Evolutionary conservation across 2,329 filamentous ascomycete species (phyloP).

Genomic region (Stachybotrys elegans): DNA sequence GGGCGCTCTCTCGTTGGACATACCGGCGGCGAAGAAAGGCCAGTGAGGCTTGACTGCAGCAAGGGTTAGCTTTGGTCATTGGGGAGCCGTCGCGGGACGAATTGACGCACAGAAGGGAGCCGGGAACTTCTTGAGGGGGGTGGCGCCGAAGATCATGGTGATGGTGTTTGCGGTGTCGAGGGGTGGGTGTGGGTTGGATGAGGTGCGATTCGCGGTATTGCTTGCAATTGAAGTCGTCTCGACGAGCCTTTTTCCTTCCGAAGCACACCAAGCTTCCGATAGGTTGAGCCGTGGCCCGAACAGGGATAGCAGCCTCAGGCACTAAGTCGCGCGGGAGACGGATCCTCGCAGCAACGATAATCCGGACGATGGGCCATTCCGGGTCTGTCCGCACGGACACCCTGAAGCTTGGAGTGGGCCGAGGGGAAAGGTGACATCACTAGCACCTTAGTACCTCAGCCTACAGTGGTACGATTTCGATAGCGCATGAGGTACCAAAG

Average conservation of each 20-base stretch:
- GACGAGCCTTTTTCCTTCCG: constrained; percentile 35
- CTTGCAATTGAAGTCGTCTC: constrained; percentile 27
- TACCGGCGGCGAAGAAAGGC: constrained; percentile 95
- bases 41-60: constrained; percentile 77
- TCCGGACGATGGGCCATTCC: too few species aligned
- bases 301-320: constrained; percentile 20
- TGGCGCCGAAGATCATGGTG: constrained; percentile 69
- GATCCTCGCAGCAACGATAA: too few species aligned
- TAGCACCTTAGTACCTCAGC: too few species aligned
- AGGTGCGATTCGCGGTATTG: constrained; percentile 23
- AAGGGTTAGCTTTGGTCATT: constrained; percentile 20
- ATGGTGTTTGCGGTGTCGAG: constrained; percentile 33
- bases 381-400: too few species aligned
- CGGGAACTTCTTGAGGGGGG: constrained; percentile 72
- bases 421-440: too few species aligned
- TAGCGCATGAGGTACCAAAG: too few species aligned
- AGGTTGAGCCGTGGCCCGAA: constrained; percentile 31
- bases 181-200: constrained; percentile 29
- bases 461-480: too few species aligned
- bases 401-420: too few species aligned
- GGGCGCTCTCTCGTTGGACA: constrained; percentile 31
- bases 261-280: constrained; percentile 23
- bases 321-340: too few species aligned
- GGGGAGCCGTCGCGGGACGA: constrained; percentile 10
- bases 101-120: constrained; percentile 68